A percentile compares a stretch with the other conserved stretches of the same genome.
These are phyloP conservation scores for Tulasnella sp. DNA, from an alignment of 768 basidiomycete species.

Conservation along the genomic window DNA sequence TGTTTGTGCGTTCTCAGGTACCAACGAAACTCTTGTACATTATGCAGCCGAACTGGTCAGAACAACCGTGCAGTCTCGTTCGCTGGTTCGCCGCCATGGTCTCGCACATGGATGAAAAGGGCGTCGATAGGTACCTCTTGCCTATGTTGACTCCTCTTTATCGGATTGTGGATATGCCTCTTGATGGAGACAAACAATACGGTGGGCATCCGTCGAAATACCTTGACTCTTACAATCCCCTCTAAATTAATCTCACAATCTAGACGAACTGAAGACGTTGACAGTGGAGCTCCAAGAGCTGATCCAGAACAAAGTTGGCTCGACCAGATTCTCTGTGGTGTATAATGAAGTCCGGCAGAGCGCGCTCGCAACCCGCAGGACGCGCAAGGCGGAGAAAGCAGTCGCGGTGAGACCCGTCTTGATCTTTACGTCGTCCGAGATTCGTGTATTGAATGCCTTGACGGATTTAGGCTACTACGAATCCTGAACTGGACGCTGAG, in stretches of 20 bases:
- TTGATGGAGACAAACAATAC: conserved; percentile 59
- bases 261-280: conserved; percentile 75
- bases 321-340: conserved; percentile 64
- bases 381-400: conserved; percentile 53
- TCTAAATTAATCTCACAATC: neutral
- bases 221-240: neutral
- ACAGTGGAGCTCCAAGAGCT: conserved; percentile 80
- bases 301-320: conserved; percentile 76
- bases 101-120: conserved; percentile 48
- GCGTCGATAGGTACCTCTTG: conserved; percentile 58
- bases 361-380: conserved; percentile 53
- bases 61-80: conserved; percentile 67
- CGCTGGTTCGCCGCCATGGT: conserved; percentile 94
- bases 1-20: neutral
- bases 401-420: conserved; percentile 31
- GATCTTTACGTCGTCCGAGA: conserved; percentile 21
- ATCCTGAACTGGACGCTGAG: conserved; percentile 69
- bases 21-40: neutral
- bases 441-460: no score
- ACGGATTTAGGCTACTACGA: conserved; percentile 53
- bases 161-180: conserved; percentile 73
- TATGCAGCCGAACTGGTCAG: conserved; percentile 65
- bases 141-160: conserved; percentile 83
- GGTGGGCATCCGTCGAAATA: conserved; percentile 39
- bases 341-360: conserved; percentile 77